These are phyloP conservation scores for Salix udensis DNA, from an alignment of 345 rosid species.

Conservation along the genomic window DNA sequence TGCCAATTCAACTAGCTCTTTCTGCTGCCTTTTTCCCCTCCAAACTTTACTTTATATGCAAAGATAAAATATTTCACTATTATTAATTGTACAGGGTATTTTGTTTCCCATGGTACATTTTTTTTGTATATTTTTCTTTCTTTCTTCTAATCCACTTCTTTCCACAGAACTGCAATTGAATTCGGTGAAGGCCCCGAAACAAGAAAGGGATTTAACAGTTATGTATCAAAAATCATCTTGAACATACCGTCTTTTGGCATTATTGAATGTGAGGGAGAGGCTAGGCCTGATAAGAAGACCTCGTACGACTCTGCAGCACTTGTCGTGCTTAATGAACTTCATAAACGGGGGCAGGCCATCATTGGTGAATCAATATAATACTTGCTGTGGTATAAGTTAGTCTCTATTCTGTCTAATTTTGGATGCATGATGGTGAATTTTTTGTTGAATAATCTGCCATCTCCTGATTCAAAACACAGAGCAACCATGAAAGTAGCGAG, in stretches of 20 bases:
- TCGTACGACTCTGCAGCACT: conserved; percentile 77
- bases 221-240: conserved; percentile 47
- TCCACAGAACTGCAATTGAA: conserved; percentile 45
- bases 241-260: conserved; percentile 47
- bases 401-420: background rate
- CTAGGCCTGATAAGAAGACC: conserved; percentile 77
- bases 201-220: conserved; percentile 46
- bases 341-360: conserved; percentile 43
- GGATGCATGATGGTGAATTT: background rate
- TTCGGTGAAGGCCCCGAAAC: conserved; percentile 39
- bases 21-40: background rate
- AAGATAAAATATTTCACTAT: background rate
- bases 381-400: background rate
- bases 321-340: conserved; percentile 51
- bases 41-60: background rate
- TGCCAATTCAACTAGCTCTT: background rate
- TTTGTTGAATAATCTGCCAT: too few species aligned
- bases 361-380: conserved; percentile 18
- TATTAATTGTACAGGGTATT: background rate
- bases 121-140: background rate
- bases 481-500: background rate
- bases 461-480: background rate
- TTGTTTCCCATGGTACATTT: conserved; percentile 4
- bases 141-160: background rate
- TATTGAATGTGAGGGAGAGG: conserved; percentile 50